A percentile compares a stretch with the other conserved stretches of the same genome.
These are phyloP conservation scores for Purpureocillium takamizusanense DNA, from an alignment of 2,329 filamentous ascomycete genomes.

Conservation along the genomic window DNA sequence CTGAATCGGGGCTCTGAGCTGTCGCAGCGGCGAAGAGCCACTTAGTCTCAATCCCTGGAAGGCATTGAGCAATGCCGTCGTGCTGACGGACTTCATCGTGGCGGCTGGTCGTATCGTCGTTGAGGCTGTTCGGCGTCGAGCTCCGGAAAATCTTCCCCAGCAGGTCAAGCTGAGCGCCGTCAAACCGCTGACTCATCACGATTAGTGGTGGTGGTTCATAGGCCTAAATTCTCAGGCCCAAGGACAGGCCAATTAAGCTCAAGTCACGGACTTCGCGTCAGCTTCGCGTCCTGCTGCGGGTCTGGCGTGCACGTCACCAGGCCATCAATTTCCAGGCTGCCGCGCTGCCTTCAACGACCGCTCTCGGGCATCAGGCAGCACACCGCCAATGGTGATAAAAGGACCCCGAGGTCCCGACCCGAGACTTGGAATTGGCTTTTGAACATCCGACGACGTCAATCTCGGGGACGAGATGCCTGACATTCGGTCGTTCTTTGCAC, in stretches of 20 bases:
- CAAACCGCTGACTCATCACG: background rate
- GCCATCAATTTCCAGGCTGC: constrained; percentile 17
- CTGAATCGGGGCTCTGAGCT: constrained; percentile 22
- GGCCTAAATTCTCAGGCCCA: constrained; percentile 16
- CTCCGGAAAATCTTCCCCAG: constrained; percentile 24
- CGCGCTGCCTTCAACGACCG: constrained; percentile 6
- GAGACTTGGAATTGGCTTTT: constrained; percentile 2
- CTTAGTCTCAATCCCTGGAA: constrained; percentile 41
- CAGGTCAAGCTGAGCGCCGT: background rate
- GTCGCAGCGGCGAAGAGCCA: constrained; percentile 27
- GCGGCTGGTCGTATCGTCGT: constrained; percentile 11
- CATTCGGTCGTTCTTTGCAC: constrained; percentile 84
- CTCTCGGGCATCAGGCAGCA: constrained; percentile 5
- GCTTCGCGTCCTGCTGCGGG: constrained; percentile 27
- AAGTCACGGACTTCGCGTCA: constrained; percentile 35
- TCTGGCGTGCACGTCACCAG: constrained; percentile 22
- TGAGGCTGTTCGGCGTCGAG: constrained; percentile 12
- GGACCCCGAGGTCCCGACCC: constrained; percentile 6
- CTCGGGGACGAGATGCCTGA: constrained; percentile 60
- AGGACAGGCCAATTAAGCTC: constrained; percentile 18
- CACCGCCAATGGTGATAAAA: constrained; percentile 12
- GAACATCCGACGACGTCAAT: constrained; percentile 1
- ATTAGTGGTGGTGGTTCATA: background rate
- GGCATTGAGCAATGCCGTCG: constrained; percentile 39
- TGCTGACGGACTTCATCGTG: constrained; percentile 36